Evolutionary conservation across 257 asterid genomes (phyloP).

Genomic region (Striga asiatica): DNA sequence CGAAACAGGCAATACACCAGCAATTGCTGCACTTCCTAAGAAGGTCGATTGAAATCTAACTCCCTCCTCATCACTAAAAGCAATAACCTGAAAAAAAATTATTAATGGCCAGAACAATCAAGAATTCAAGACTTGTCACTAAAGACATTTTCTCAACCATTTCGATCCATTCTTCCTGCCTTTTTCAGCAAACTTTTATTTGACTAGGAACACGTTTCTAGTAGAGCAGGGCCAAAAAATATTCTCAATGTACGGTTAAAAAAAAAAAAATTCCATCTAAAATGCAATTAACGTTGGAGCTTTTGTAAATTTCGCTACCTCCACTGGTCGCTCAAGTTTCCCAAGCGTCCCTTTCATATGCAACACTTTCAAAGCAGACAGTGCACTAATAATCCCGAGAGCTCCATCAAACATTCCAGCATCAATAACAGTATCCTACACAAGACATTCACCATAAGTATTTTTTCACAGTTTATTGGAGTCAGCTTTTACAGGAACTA

Average conservation of each 20-base stretch:
- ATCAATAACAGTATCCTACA: conserved; percentile 91
- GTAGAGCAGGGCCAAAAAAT: not conserved
- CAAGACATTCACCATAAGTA: conserved; percentile 9
- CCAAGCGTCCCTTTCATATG: conserved; percentile 46
- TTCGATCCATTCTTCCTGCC: not conserved
- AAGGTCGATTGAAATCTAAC: conserved; percentile 94
- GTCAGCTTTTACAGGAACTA: not conserved
- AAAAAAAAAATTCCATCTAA: not conserved
- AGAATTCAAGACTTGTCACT: not conserved
- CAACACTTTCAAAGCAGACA: conserved; percentile 81
- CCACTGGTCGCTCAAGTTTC: conserved; percentile 67
- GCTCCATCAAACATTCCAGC: conserved; percentile 94
- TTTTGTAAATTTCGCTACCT: conserved; percentile 37
- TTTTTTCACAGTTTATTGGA: too few relatives aligned
- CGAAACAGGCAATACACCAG: conserved; percentile 78
- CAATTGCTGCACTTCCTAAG: conserved; percentile 98
- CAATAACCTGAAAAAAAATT: conserved; percentile 52
- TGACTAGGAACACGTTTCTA: too few relatives aligned
- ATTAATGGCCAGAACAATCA: conserved; percentile 7
- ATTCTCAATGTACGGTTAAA: not conserved
- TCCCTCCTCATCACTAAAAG: conserved; percentile 99
- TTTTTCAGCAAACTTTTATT: too few relatives aligned
- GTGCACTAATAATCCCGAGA: conserved; percentile 63
- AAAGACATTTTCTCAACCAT: not conserved
- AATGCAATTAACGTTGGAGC: not conserved